Base-by-base conservation (phyloP, 106 monocot species). In the Acorus calamus region DNA sequence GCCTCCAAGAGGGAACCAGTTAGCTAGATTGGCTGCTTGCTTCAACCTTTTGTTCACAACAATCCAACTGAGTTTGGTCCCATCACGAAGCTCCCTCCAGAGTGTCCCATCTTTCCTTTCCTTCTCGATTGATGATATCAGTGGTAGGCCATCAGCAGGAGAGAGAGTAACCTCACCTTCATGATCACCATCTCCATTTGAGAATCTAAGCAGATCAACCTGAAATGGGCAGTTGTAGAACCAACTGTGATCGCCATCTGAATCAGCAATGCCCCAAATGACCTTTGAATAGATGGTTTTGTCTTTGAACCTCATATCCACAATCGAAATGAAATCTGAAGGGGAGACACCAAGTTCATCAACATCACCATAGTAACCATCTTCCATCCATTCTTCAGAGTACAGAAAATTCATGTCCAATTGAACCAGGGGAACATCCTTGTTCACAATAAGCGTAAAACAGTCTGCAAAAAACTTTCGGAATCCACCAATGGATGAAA, bases 21-120 rank as follows among this genome's bases (percentile, higher is more conserved):
- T 81, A 2, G 76, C 71, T n/a, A 81, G 66, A 76, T 81, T 81
- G 2, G 68, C 80, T 8, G 80, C 80, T 67, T 81, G 76, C 46
- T 67, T 72, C 55, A 76, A 41, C 47, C 59, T 81, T 14, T 4
- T 76, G 52, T 81, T 81, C 52, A 81, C 76, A 68, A 81, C 42
- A n/a, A 81, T 81, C 76, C 80, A 81, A 46, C 80, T 81, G 28
- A 81, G 53, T 45, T 69, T 72, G 9, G 76, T 65, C 8, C 67
- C 71, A 14, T 81, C 76, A 14, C 76, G 52, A 13, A 81, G 64
- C 46, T 81, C 76, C 55, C 55, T 72, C 80, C 80, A 81, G 6
- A 81, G 64, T 55, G 60, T 81, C 58, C 76, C 76, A 12, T 81
- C 80, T 59, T 76, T 81, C 60, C 80, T 56, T 44, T 81, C 76